Conservation (phyloP, 2,329 filamentous ascomycete species). For the Helicocarpus griseus region DNA sequence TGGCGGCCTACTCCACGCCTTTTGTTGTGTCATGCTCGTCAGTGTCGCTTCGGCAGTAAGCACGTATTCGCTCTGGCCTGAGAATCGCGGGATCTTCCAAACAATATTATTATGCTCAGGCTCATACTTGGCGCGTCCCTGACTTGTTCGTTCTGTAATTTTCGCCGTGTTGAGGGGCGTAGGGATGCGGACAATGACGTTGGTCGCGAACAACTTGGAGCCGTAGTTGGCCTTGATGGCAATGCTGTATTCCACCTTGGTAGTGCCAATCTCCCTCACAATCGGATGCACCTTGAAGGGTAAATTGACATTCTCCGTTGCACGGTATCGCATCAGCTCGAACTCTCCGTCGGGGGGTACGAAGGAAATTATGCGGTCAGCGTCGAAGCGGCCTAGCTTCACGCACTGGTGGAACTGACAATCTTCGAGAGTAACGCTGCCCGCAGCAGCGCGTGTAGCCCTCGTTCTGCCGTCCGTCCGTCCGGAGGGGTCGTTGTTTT, state of each 20-base stretch:
- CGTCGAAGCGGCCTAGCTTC: constrained; percentile 92
- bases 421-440: constrained; percentile 91
- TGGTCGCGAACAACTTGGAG: constrained; percentile 91
- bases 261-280: constrained; percentile 92
- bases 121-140: constrained; percentile 97
- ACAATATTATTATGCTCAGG: constrained; percentile 96
- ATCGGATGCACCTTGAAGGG: constrained; percentile 99
- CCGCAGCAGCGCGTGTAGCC: constrained; percentile 88
- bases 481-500: constrained; percentile 56
- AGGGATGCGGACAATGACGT: constrained; percentile 86
- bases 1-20: constrained; percentile 90
- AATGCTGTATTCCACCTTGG: constrained; percentile 97
- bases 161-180: constrained; percentile 93
- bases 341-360: constrained; percentile 96
- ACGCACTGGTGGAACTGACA: constrained; percentile 99
- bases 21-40: constrained; percentile 96
- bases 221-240: constrained; percentile 96
- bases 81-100: constrained; percentile 98
- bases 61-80: constrained; percentile 93
- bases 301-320: constrained; percentile 95
- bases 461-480: constrained; percentile 52
- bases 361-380: constrained; percentile 92
- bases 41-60: constrained; percentile 86
- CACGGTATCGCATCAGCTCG: constrained; percentile 96
- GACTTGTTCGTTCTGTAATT: constrained; percentile 84